phyloP scores from a whole-genome alignment of 2,329 filamentous ascomycete genomes.

The Aspergillus melleus region DNA sequence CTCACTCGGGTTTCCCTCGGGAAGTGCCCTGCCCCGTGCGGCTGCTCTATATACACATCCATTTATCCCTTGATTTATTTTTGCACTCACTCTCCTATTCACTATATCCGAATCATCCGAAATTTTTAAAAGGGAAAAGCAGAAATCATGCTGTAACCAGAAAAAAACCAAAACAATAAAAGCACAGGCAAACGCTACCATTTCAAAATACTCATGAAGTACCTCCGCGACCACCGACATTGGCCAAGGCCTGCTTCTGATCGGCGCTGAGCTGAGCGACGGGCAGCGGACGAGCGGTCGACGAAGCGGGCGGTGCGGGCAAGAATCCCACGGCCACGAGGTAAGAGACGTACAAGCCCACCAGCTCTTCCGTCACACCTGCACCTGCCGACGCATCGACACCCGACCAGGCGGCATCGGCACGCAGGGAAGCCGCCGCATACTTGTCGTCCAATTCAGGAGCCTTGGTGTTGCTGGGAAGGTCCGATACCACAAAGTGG shows the following conservation, averaged over 20 bases:
- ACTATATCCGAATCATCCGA: not conserved
- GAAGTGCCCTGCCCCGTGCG: not conserved
- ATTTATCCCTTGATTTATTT: not conserved
- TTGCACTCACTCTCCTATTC: not conserved
- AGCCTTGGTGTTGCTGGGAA: conserved; percentile 69
- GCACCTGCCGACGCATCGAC: conserved; percentile 57
- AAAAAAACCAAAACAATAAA: not conserved
- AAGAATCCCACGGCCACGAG: conserved; percentile 65
- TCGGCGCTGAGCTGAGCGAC: conserved; percentile 45
- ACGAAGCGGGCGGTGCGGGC: conserved; percentile 28
- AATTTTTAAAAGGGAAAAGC: not conserved
- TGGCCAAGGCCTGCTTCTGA: conserved; percentile 51
- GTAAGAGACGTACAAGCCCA: conserved; percentile 65
- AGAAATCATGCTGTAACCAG: conserved; percentile 5
- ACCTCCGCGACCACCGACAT: conserved; percentile 55
- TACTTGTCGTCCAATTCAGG: conserved; percentile 75
- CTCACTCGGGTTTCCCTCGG: not conserved
- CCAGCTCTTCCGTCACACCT: conserved; percentile 60
- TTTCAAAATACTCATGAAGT: conserved; percentile 21
- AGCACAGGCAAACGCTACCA: not conserved
- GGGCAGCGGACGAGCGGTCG: conserved; percentile 42
- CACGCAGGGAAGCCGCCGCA: conserved; percentile 62
- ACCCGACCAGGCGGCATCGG: conserved; percentile 60
- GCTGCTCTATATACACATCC: not conserved
- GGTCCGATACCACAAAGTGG: conserved; percentile 69